phyloP scores from a whole-genome alignment of 352 stramenopile genomes.

The Phytophthora citricola region DNA sequence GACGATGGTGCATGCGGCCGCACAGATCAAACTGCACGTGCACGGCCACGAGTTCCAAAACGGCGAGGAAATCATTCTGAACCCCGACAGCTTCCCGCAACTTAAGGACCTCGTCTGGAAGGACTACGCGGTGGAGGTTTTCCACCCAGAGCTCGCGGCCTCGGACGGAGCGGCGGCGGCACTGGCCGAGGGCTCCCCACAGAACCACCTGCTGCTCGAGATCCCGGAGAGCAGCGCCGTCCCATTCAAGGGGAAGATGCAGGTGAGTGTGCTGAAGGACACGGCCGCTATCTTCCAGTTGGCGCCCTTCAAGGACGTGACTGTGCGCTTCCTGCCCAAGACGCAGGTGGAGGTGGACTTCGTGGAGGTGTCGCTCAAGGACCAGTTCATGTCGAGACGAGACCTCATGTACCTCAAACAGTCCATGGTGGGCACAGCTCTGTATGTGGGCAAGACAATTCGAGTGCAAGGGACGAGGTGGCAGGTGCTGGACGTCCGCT shows the following conservation, averaged over 20 bases:
- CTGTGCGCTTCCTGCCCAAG: constrained; percentile 84
- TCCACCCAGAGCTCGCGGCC: constrained; percentile 50
- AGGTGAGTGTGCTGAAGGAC: constrained; percentile 87
- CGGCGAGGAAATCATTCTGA: constrained; percentile 83
- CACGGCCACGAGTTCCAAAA: constrained; percentile 86
- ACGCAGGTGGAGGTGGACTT: constrained; percentile 84
- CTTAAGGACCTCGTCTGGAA: constrained; percentile 70
- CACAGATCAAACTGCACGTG: constrained; percentile 83
- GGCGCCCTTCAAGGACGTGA: constrained; percentile 81
- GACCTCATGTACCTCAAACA: constrained; percentile 91
- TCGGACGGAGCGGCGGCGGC: constrained; percentile 34
- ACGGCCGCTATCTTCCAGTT: constrained; percentile 77
- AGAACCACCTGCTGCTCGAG: constrained; percentile 81
- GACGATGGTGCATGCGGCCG: constrained; percentile 51
- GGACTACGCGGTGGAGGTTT: constrained; percentile 86
- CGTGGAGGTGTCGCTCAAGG: constrained; percentile 91
- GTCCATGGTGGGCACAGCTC: constrained; percentile 65
- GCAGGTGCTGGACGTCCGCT: constrained; percentile 92
- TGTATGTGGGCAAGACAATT: constrained; percentile 85
- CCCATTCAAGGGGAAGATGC: constrained; percentile 79
- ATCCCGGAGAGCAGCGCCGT: constrained; percentile 69
- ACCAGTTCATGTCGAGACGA: constrained; percentile 93
- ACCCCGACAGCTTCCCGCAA: constrained; percentile 82
- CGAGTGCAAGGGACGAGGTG: constrained; percentile 75
- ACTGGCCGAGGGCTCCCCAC: constrained; percentile 44